A percentile compares a stretch with the other conserved stretches of the same genome.
Evolutionary conservation across 1,284 basidiomycete species (phyloP).

Genomic region (Exobasidium cylindrosporum): DNA sequence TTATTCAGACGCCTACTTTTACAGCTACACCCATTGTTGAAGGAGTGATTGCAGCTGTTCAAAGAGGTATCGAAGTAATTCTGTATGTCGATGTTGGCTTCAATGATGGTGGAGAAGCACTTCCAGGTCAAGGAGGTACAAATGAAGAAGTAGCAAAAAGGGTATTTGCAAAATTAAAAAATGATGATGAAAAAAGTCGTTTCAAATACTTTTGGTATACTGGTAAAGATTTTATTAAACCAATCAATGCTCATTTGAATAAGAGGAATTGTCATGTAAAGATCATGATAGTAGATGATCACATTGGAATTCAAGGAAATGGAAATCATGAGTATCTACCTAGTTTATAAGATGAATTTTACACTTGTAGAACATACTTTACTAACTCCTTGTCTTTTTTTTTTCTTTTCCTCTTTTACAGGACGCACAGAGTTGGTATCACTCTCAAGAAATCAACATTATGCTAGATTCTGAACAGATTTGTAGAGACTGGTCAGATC

Average conservation of each 20-base stretch:
- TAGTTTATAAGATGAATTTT: no score
- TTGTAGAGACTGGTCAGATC: constrained; percentile 66
- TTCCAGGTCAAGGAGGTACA: constrained; percentile 75
- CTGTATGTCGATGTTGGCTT: constrained; percentile 56
- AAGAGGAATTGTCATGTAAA: constrained; percentile 72
- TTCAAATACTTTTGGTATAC: constrained; percentile 50
- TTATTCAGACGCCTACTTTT: constrained; percentile 68
- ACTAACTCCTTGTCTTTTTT: no score
- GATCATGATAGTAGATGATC: constrained; percentile 69
- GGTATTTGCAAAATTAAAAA: constrained; percentile 59
- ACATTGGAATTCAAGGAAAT: constrained; percentile 68
- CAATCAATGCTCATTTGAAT: constrained; percentile 69
- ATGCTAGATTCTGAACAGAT: constrained; percentile 68
- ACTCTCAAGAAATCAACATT: constrained; percentile 73
- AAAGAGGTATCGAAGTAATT: constrained; percentile 66
- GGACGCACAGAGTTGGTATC: constrained; percentile 69
- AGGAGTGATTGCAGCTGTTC: constrained; percentile 64
- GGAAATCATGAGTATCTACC: no score
- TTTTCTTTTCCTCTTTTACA: no score
- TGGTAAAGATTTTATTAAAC: constrained; percentile 69
- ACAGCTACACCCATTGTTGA: constrained; percentile 69
- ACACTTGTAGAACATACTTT: no score
- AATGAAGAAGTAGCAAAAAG: constrained; percentile 71
- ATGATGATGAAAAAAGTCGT: background rate
- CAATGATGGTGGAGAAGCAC: constrained; percentile 62